Percentiles rank a stretch among this genome's conserved stretches.
Conservation (phyloP, 2,329 filamentous ascomycete species). For the Fusarium sp. region DNA sequence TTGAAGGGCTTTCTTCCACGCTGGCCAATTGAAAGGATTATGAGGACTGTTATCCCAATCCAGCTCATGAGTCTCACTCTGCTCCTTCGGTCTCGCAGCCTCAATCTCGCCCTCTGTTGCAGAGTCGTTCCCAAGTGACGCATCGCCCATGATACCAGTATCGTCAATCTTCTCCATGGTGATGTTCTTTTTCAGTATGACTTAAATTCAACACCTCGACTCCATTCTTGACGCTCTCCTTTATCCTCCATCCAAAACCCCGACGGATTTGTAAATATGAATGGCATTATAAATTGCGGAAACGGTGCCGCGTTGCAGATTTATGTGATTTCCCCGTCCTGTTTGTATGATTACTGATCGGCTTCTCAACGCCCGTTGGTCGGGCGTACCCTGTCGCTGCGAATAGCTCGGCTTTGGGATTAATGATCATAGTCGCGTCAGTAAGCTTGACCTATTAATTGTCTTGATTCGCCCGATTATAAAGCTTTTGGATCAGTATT, state of each 20-base stretch:
- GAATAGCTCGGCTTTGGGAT: not conserved
- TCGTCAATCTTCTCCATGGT: slow-evolving; percentile 15
- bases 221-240: not conserved
- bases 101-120: slow-evolving; percentile 46
- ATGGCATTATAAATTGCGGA: not conserved
- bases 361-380: not conserved
- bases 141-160: not conserved
- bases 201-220: not conserved
- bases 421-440: slow-evolving; percentile 19
- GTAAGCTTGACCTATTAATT: not conserved
- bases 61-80: not conserved
- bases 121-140: slow-evolving; percentile 11
- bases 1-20: slow-evolving; percentile 51
- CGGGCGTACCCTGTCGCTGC: not conserved
- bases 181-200: not conserved
- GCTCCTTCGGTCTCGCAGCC: slow-evolving; percentile 5
- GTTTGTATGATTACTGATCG: slow-evolving; percentile 30
- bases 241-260: not conserved
- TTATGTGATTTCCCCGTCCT: not conserved
- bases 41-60: slow-evolving; percentile 51
- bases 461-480: not conserved
- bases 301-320: not conserved
- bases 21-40: slow-evolving; percentile 64
- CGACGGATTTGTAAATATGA: not conserved
- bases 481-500: not conserved